Conservation (phyloP, 2,329 filamentous ascomycete genomes). For the Exophiala sp. region DNA sequence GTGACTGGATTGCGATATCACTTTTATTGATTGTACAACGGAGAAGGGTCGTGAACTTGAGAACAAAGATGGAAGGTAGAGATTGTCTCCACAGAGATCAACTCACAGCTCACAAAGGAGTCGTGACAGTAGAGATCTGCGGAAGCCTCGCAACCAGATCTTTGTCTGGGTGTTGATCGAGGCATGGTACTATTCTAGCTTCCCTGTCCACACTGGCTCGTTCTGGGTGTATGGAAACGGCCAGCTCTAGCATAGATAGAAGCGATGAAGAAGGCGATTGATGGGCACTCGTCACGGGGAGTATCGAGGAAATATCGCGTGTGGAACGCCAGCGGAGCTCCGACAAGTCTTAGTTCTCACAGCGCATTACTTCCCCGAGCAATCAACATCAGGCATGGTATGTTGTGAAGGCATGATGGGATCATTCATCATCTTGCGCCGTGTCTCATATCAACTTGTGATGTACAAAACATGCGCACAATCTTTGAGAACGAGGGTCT, state of each 20-base stretch:
- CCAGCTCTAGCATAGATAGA: slow-evolving; percentile 66
- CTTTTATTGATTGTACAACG: background rate
- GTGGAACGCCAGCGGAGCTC: no score
- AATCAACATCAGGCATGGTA: no score
- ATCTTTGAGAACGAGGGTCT: no score
- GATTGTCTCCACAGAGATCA: slow-evolving; percentile 25
- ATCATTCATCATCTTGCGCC: no score
- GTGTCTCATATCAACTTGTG: no score
- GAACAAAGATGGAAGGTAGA: background rate
- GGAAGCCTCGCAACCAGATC: slow-evolving; percentile 21
- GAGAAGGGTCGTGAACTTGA: background rate
- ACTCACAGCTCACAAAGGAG: slow-evolving; percentile 2
- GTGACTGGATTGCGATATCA: background rate
- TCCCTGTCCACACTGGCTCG: slow-evolving; percentile 68
- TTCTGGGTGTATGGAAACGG: slow-evolving; percentile 53
- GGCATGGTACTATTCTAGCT: slow-evolving; percentile 54
- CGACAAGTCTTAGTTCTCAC: no score
- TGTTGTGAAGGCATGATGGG: no score
- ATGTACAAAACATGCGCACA: no score
- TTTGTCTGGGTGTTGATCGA: slow-evolving; percentile 15
- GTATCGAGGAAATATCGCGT: no score
- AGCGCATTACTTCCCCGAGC: no score
- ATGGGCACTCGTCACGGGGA: no score
- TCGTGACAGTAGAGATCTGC: slow-evolving; percentile 22
- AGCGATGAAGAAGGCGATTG: slow-evolving; percentile 37